Conservation (phyloP, 441 rosid species). For the Euphorbia corollata region DNA sequence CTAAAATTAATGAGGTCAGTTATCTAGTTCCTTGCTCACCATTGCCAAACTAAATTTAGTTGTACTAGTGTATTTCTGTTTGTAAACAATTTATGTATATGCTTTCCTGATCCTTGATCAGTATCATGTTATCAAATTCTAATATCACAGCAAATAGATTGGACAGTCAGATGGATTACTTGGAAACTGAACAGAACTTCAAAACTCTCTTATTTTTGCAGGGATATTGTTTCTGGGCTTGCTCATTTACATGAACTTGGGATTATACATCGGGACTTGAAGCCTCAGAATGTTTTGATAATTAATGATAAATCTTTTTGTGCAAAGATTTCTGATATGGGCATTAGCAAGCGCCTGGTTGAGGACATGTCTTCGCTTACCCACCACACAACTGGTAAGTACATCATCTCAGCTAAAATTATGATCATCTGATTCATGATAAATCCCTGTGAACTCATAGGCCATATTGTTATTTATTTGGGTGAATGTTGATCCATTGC, state of each 20-base stretch:
- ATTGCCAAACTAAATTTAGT: not conserved
- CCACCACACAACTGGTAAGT: slow-evolving; percentile 65
- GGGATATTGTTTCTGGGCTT: slow-evolving; percentile 78
- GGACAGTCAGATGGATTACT: not conserved
- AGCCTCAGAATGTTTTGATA: slow-evolving; percentile 92
- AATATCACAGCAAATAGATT: not conserved
- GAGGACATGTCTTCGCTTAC: slow-evolving; percentile 75
- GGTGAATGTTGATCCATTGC: not conserved
- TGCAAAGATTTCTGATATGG: slow-evolving; percentile 97
- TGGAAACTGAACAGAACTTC: not conserved
- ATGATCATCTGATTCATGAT: not conserved
- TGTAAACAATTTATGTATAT: not conserved
- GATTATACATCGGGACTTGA: slow-evolving; percentile 81
- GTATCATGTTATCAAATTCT: not conserved
- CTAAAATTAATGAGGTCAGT: slow-evolving; percentile 75
- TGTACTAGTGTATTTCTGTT: not conserved
- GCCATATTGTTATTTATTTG: not conserved
- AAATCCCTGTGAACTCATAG: not conserved
- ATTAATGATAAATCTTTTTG: slow-evolving; percentile 47
- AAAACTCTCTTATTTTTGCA: slow-evolving; percentile 24
- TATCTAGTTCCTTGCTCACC: not conserved
- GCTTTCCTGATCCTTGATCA: not conserved
- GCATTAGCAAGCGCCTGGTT: slow-evolving; percentile 72
- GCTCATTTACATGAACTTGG: slow-evolving; percentile 88
- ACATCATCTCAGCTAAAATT: slow-evolving; percentile 1